Evolutionary conservation across 257 asterid species (phyloP).

Genomic region (Salvia hispanica): DNA sequence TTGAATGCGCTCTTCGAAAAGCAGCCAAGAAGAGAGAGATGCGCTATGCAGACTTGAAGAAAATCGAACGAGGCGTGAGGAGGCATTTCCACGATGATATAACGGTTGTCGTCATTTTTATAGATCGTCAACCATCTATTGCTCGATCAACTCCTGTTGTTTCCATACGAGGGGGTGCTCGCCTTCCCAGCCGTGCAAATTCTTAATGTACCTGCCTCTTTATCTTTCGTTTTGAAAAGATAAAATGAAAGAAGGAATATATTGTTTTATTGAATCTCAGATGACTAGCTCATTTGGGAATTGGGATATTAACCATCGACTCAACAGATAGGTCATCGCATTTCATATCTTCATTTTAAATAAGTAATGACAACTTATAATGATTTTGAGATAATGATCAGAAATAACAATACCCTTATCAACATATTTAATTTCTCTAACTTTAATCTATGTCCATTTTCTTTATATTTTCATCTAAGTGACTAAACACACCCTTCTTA

Average conservation of each 20-base stretch:
- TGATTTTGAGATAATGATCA: too few species aligned
- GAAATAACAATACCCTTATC: too few species aligned
- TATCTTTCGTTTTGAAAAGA: not conserved
- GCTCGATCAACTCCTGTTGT: slow-evolving; percentile 37
- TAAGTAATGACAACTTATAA: too few species aligned
- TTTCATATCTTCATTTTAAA: not conserved
- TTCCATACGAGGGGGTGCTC: slow-evolving; percentile 59
- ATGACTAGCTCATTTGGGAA: not conserved
- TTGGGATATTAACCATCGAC: not conserved
- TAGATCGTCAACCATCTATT: slow-evolving; percentile 46
- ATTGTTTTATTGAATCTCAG: slow-evolving; percentile 21
- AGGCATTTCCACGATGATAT: slow-evolving; percentile 98
- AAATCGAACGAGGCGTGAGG: slow-evolving; percentile 85
- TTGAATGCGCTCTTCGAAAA: slow-evolving; percentile 70
- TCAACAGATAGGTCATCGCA: not conserved
- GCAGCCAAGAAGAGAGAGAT: slow-evolving; percentile 97
- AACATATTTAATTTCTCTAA: too few species aligned
- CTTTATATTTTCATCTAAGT: too few species aligned
- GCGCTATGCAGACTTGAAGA: slow-evolving; percentile 87
- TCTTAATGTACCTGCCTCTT: slow-evolving; percentile 29
- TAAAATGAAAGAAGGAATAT: not conserved
- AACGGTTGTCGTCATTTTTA: slow-evolving; percentile 71
- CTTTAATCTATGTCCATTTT: too few species aligned
- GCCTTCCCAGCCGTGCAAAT: slow-evolving; percentile 39
- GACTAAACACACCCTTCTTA: too few species aligned